Percentiles rank a stretch among this genome's conserved stretches.
Conservation (phyloP, 1,284 basidiomycete species). For the Ceratobasidium sp. region DNA sequence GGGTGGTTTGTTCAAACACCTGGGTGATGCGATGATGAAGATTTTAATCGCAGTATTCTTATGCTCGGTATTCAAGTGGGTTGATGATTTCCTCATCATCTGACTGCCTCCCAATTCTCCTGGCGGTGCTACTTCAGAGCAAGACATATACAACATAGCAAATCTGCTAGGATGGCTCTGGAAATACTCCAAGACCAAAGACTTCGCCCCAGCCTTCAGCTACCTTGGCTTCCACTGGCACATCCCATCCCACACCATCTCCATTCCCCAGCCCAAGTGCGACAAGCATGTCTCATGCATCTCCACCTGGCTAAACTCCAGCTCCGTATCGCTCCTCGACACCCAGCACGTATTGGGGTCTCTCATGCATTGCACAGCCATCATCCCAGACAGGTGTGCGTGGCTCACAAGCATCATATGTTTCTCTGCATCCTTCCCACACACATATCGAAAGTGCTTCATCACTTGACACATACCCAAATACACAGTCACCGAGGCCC, state of each 20-base stretch:
- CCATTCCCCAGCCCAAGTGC: slow-evolving; percentile 22
- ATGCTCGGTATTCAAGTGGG: slow-evolving; percentile 54
- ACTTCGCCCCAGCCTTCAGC: background rate
- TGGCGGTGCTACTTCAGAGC: too few species aligned
- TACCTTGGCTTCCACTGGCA: slow-evolving; percentile 32
- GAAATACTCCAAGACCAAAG: slow-evolving; percentile 27
- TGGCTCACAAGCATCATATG: background rate
- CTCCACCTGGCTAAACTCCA: background rate
- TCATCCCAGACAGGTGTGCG: background rate
- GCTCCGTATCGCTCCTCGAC: background rate
- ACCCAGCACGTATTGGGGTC: background rate
- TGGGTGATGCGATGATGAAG: slow-evolving; percentile 50
- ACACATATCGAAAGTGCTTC: too few species aligned
- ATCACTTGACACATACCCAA: too few species aligned
- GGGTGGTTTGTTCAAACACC: slow-evolving; percentile 50
- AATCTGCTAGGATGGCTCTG: slow-evolving; percentile 27
- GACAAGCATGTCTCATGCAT: background rate
- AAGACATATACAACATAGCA: slow-evolving; percentile 62
- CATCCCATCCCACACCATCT: background rate
- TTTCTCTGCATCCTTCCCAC: background rate
- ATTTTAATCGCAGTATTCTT: slow-evolving; percentile 50
- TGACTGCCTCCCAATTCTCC: background rate
- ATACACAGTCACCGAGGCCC: too few species aligned
- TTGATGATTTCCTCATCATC: slow-evolving; percentile 56
- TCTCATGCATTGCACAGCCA: slow-evolving; percentile 22